Evolutionary conservation across 192 early-diverging fungal species (phyloP), one percentile per base, ranked within the genome.

Genomic region (Globomyces pollinis-pini): DNA sequence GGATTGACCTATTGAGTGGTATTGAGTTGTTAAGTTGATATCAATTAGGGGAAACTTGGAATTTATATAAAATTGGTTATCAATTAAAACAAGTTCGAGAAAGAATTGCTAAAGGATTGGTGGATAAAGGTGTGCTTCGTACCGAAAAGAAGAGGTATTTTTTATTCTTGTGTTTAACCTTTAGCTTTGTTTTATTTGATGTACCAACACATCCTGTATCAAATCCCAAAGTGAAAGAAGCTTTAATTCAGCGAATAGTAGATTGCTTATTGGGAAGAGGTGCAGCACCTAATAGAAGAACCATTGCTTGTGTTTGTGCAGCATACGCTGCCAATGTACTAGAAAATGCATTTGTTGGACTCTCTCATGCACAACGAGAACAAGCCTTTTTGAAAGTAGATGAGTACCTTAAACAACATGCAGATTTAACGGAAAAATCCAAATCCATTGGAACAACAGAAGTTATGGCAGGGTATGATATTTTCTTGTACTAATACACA

Each of bases 1-100:
- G 95, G 95, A 96, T 98, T 72, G 95, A 98, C 75, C 65, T 98
- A 41, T 77, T 98, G 86, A 94, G 94, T 68, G 95, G 91, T 93
- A 70, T 15, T 2, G 32, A 7, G 3, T 30, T 26, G 11, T 38
- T 11, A 50, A 61, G 33, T n/a, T n/a, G n/a, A n/a, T n/a, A n/a
- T n/a, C n/a, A n/a, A n/a, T 0, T 49, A 91, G 91, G 95, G 42
- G 95, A 98, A 82, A 98, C 95, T 6, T 98, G 95, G 95, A 96
- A 96, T 72, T 80, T 98, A 24, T 82, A 90, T 73, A 96, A 94
- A 68, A 91, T 94, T 64, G 90, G 90, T 30, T 96, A 91, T 68
- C 95, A 98, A 75, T 76, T 98, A 33, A 96, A 96, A 68, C 92
- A 98, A 76, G 95, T 98, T 6, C 84, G 95, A 12, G 95, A 98